Evolutionary conservation across 2,329 filamentous ascomycete species (phyloP), one percentile per base, ranked within the genome.

Genomic region (Apiospora kogelbergensis): DNA sequence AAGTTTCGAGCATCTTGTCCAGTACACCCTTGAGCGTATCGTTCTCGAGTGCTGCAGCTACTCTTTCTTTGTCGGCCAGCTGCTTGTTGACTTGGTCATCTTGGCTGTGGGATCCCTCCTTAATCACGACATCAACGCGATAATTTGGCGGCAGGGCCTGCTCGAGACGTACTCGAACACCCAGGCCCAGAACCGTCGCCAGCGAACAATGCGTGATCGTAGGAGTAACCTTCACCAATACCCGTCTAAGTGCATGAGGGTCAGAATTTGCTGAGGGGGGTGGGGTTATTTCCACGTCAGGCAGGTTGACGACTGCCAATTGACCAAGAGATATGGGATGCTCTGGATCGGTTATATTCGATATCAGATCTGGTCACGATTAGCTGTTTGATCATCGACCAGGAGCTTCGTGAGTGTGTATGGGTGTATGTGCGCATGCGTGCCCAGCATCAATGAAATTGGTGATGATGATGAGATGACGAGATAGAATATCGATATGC

Each of bases 1-100:
- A 97, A 1, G 92, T 95, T 78, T 93, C 90, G 71, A 98, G 86
- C 96, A 99, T 98, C 81, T 96, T 97, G 78, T 93, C 90, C 72
- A 99, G 85, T 41, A 98, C 93, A 48, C 90, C 90, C 85, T 93
- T 94, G 70, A 99, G 83, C 1, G 93, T 97, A 68, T 93, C 93
- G 78, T 99, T 99, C 81, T 98, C 96, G 74, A 98, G 84, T 7
- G 96, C 96, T 11, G 96, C 96, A 1, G 95, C 95, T 60, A 99
- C 96, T 71, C 96, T 87, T 83, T 99, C 96, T 84, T 98, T 99
- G 82, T 99, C 96, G 42, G 90, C 93, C 57, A 99, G 84, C 81
- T 99, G 96, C 85, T 98, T 98, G 83, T 97, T 98, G 67, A 98
- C 94, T 79, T 97, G 94, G 72, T 97, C 94, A 63, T 94, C 95